Base-by-base conservation (phyloP, 495 filamentous ascomycete genomes). In the Penicillium maclennaniae region DNA sequence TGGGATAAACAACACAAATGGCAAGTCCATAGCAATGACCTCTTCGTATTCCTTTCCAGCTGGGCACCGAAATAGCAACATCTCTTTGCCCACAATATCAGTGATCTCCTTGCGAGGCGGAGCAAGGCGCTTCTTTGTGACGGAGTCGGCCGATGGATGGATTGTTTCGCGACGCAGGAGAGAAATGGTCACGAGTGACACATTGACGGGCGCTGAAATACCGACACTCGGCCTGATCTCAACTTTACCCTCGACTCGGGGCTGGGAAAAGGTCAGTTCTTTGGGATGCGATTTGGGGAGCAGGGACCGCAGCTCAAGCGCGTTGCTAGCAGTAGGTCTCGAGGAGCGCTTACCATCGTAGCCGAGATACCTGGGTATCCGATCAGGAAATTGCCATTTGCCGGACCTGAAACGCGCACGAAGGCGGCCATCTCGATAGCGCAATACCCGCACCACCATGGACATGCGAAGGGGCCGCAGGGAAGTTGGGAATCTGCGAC, bases 301-400 rank as follows among this genome's bases (percentile, higher is more conserved):
- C 38, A 55, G 34, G 47, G 47, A 26, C 15, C 14, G 31, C n/a
- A 14, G 31, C 31, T 14, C 31, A 12, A 12, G 10, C 9, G 1
- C 10, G 10, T 3, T 31, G 54, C 27, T 31, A 26, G 16, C 20
- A 9, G 55, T 27, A 23, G 20, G 37, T 41, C 21, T 10, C 3
- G 17, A 17, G 3, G 9, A 51, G 54, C 37, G 51, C 86, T 79
- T 78, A 96, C 92, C 85, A 97, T 77, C 5, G 95, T 98, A 58
- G 93, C 95, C 28, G 95, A 96, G 69, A 98, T 97, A 54, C 93
- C 93, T 6, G 93, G 93, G 70, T 98, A 98, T 44, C 93, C 93
- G 56, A 97, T 90, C 56, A 97, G 77, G 64, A 92, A 96, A 71
- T 90, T 92, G 73, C 90, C 93, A 76, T 98, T 98, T 59, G 93